These are phyloP conservation scores for Plasmodium ovale DNA, from an alignment of 169 alveolate species.

Conservation along the genomic window DNA sequence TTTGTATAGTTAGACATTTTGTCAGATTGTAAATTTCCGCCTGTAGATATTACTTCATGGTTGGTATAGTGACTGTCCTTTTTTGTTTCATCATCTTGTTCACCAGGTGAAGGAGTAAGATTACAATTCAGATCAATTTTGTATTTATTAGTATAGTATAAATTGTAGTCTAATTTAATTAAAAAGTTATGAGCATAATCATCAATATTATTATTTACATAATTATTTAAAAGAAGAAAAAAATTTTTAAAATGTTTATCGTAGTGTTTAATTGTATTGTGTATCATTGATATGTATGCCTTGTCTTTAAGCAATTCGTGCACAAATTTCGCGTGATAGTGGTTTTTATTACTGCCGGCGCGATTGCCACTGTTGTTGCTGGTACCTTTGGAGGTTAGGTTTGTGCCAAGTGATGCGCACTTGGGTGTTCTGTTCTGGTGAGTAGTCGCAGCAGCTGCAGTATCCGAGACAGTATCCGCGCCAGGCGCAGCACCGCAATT, in stretches of 20 bases:
- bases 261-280: constrained; percentile 70
- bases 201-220: constrained; percentile 74
- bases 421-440: constrained; percentile 11
- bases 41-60: too few species aligned
- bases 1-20: too few species aligned
- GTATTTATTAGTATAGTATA: constrained; percentile 67
- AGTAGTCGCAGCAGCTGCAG: not conserved
- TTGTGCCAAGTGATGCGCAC: not conserved
- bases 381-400: not conserved
- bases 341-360: constrained; percentile 10
- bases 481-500: too few species aligned
- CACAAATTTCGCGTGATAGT: constrained; percentile 46
- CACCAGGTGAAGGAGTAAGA: not conserved
- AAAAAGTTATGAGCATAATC: constrained; percentile 76
- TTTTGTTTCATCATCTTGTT: not conserved
- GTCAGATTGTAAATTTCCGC: too few species aligned
- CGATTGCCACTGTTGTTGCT: constrained; percentile 1
- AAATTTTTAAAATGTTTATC: constrained; percentile 66
- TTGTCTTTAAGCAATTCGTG: constrained; percentile 60
- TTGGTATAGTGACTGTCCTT: not conserved
- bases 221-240: constrained; percentile 48
- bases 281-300: constrained; percentile 74
- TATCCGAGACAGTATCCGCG: not conserved
- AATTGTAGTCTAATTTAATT: constrained; percentile 65
- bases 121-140: too few species aligned